Conservation (phyloP, 1,284 basidiomycete species). For the Filobasidium uniguttulatum region DNA sequence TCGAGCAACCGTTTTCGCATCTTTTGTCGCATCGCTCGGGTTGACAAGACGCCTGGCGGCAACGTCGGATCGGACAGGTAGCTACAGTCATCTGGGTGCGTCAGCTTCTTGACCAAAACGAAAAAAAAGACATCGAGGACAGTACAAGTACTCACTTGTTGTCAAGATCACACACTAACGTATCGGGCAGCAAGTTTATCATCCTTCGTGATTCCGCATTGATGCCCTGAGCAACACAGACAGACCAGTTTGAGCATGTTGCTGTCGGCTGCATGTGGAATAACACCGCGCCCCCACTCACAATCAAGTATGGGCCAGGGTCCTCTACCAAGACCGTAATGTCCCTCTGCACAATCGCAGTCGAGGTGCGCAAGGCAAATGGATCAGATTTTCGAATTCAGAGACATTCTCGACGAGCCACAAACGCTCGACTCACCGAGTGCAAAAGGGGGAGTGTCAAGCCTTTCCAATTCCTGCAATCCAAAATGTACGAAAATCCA, state of each 20-base stretch:
- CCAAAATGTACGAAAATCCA: conserved; percentile 82
- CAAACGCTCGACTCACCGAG: conserved; percentile 42
- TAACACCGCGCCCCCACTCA: conserved; percentile 11
- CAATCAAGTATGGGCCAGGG: conserved; percentile 72
- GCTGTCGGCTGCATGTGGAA: no score
- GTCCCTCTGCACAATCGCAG: conserved; percentile 22
- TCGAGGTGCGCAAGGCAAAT: conserved; percentile 67
- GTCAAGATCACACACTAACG: conserved; percentile 84
- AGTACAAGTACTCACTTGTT: conserved; percentile 83
- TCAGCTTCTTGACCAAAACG: not conserved
- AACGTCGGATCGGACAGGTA: conserved; percentile 16
- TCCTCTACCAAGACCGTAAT: conserved; percentile 38
- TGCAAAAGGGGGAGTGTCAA: conserved; percentile 73
- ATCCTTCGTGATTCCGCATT: conserved; percentile 73
- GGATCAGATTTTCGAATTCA: conserved; percentile 82
- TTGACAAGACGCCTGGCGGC: conserved; percentile 63
- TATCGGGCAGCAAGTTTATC: conserved; percentile 58
- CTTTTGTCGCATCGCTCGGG: conserved; percentile 69
- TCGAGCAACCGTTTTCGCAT: conserved; percentile 59
- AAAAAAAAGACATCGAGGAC: no score
- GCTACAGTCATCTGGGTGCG: not conserved
- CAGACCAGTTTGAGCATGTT: conserved; percentile 1
- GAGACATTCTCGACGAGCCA: no score
- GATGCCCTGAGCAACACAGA: conserved; percentile 43
- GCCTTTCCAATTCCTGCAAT: conserved; percentile 86